These are phyloP conservation scores for Malus asiatica DNA, from an alignment of 306 rosid species.

Conservation along the genomic window DNA sequence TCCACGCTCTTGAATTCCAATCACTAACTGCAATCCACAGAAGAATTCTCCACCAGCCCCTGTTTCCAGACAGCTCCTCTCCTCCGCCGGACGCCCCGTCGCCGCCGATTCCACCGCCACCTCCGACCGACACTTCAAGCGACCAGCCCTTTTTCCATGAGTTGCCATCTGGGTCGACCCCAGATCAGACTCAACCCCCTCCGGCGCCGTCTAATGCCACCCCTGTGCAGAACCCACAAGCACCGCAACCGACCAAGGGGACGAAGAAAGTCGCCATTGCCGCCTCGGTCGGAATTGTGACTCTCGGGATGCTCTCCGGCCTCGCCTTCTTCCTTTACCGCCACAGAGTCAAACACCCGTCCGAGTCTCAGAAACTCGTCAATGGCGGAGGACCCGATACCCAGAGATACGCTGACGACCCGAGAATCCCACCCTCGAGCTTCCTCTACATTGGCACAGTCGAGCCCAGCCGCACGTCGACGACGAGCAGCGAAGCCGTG, in stretches of 20 bases:
- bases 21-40: slow-evolving; percentile 20
- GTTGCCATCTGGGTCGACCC: slow-evolving; percentile 38
- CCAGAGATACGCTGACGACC: slow-evolving; percentile 29
- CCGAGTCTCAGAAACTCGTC: slow-evolving; percentile 62
- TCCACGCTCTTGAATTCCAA: slow-evolving; percentile 13
- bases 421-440: slow-evolving; percentile 52
- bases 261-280: slow-evolving; percentile 74
- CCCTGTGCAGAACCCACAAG: slow-evolving; percentile 52
- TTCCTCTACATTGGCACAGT: slow-evolving; percentile 85
- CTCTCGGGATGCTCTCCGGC: slow-evolving; percentile 90
- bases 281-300: slow-evolving; percentile 79
- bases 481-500: slow-evolving; percentile 14
- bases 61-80: slow-evolving; percentile 52
- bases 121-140: slow-evolving; percentile 17
- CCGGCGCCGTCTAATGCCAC: slow-evolving; percentile 28
- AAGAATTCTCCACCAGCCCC: slow-evolving; percentile 78
- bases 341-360: slow-evolving; percentile 64
- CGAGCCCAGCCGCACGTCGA: slow-evolving; percentile 44
- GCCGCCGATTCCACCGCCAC: slow-evolving; percentile 33
- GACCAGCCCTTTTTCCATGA: slow-evolving; percentile 77
- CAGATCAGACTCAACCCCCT: slow-evolving; percentile 47
- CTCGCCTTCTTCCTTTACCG: slow-evolving; percentile 75
- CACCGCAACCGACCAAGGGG: slow-evolving; percentile 61
- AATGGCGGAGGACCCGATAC: slow-evolving; percentile 19
- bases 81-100: slow-evolving; percentile 48